Conservation (phyloP, 2,329 filamentous ascomycete species). For the Neopestalotiopsis sp. region DNA sequence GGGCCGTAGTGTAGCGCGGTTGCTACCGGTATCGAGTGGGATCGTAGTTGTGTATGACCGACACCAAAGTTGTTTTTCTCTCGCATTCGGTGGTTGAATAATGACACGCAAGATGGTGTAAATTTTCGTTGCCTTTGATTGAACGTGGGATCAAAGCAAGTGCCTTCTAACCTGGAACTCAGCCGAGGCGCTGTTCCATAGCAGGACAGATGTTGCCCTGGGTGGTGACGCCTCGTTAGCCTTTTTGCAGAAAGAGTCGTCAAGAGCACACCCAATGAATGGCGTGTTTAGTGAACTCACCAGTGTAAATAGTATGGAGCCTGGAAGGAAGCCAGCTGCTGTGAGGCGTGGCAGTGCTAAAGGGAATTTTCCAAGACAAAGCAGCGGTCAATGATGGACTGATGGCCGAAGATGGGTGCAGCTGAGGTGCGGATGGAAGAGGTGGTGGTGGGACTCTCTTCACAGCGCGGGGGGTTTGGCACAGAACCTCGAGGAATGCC, state of each 20-base stretch:
- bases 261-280: background rate
- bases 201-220: background rate
- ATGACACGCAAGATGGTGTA: background rate
- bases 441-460: background rate
- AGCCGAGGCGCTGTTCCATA: conserved; percentile 1
- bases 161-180: background rate
- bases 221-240: background rate
- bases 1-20: background rate
- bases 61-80: background rate
- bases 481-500: background rate
- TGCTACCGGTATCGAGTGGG: background rate
- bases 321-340: background rate
- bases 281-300: background rate
- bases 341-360: background rate
- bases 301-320: background rate
- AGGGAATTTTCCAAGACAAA: background rate
- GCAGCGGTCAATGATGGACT: background rate
- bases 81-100: background rate
- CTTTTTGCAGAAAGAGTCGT: background rate
- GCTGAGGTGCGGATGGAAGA: background rate
- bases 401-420: background rate
- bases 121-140: background rate
- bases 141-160: background rate
- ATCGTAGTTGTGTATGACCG: background rate
- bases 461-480: background rate